phyloP scores from a whole-genome alignment of 2,329 filamentous ascomycete genomes.

The Colletotrichum tabaci region DNA sequence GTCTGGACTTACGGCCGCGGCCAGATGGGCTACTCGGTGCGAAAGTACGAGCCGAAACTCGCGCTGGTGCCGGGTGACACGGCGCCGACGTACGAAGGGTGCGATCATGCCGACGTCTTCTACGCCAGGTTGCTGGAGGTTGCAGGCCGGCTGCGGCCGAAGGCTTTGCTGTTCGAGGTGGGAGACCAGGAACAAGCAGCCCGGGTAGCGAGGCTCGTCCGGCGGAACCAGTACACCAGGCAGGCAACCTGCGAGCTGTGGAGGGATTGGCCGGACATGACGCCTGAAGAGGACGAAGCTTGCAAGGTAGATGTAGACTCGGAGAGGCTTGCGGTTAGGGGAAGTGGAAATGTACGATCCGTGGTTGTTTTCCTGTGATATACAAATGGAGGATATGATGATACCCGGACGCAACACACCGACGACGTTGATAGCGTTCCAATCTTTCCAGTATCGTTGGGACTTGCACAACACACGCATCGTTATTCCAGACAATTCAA shows the following conservation, averaged over 20 bases:
- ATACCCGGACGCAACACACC: neutral
- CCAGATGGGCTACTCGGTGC: slow-evolving; percentile 78
- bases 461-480: neutral
- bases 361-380: slow-evolving; percentile 51
- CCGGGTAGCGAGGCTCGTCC: slow-evolving; percentile 70
- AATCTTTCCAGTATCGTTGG: too few relatives aligned
- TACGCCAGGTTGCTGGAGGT: slow-evolving; percentile 76
- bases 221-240: slow-evolving; percentile 47
- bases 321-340: slow-evolving; percentile 51
- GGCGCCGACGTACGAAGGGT: slow-evolving; percentile 50
- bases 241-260: slow-evolving; percentile 73
- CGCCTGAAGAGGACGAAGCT: slow-evolving; percentile 49
- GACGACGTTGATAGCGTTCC: neutral
- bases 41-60: slow-evolving; percentile 83
- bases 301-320: slow-evolving; percentile 45
- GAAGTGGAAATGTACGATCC: slow-evolving; percentile 64
- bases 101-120: slow-evolving; percentile 69
- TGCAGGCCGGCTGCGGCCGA: slow-evolving; percentile 64
- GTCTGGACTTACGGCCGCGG: slow-evolving; percentile 56
- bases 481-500: neutral
- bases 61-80: slow-evolving; percentile 76
- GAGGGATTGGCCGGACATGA: slow-evolving; percentile 75
- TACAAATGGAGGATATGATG: neutral
- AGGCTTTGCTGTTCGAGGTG: slow-evolving; percentile 78
- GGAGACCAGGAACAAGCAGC: slow-evolving; percentile 78